These are phyloP conservation scores for Epichloe hybrida DNA, from an alignment of 2,329 filamentous ascomycete species.

Conservation along the genomic window DNA sequence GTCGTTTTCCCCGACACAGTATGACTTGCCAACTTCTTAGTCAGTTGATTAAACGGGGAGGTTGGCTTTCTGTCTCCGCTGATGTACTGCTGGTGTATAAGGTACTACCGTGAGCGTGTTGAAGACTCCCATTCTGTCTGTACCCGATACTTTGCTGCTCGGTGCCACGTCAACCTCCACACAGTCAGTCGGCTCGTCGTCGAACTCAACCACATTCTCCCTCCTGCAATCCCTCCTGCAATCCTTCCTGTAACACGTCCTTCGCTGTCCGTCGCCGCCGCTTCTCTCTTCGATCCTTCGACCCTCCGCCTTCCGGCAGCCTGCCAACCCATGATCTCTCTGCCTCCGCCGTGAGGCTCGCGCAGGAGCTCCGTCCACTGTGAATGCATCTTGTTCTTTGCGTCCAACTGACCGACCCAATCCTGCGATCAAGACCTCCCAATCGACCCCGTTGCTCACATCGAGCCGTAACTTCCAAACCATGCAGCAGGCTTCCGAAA, in stretches of 20 bases:
- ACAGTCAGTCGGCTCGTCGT: neutral
- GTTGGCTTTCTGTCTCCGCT: neutral
- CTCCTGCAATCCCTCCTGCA: too few species aligned
- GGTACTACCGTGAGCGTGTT: neutral
- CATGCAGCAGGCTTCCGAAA: slow-evolving; percentile 13
- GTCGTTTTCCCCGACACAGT: too few species aligned
- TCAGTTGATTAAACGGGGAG: neutral
- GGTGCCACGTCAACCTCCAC: too few species aligned
- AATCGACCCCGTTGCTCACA: neutral
- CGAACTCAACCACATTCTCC: neutral
- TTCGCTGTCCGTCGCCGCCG: neutral
- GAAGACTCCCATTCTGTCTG: neutral
- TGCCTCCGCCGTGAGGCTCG: slow-evolving; percentile 12
- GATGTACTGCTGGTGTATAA: neutral
- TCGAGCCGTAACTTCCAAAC: slow-evolving; percentile 1
- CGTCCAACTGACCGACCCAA: neutral
- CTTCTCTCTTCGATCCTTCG: neutral
- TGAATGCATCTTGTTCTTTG: neutral
- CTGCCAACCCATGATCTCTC: slow-evolving; percentile 11
- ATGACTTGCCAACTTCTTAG: too few species aligned
- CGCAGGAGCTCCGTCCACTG: slow-evolving; percentile 6
- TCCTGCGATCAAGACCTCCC: neutral
- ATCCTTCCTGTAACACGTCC: too few species aligned
- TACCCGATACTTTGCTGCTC: neutral
- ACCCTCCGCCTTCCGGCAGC: neutral